Evolutionary conservation across 2,329 filamentous ascomycete species (phyloP).

Genomic region (Penicillium digitatum): DNA sequence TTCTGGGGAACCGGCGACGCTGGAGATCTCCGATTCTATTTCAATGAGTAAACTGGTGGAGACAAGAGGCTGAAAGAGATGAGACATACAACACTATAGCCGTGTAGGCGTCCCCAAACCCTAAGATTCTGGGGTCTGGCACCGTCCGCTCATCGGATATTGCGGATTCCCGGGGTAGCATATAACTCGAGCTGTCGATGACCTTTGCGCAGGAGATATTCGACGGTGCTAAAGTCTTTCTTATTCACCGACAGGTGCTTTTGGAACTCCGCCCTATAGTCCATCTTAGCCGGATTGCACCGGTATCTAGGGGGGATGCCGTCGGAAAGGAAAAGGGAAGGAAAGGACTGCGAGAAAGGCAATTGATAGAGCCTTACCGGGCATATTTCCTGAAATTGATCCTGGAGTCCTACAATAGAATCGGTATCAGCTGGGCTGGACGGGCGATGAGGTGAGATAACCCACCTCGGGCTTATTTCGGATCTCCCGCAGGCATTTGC

Average conservation of each 20-base stretch:
- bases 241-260: conserved; percentile 67
- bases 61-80: not conserved
- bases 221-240: conserved; percentile 80
- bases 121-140: not conserved
- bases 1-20: not conserved
- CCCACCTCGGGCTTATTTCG: conserved; percentile 73
- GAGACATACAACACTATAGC: not conserved
- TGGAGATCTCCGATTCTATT: not conserved
- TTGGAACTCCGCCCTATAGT: conserved; percentile 67
- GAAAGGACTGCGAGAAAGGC: not conserved
- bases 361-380: conserved; percentile 31
- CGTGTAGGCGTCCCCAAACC: no score
- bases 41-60: not conserved
- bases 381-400: conserved; percentile 42
- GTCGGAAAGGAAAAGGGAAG: conserved; percentile 7
- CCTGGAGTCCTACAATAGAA: conserved; percentile 36
- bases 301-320: conserved; percentile 2
- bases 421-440: not conserved
- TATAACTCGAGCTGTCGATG: conserved; percentile 77
- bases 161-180: conserved; percentile 73
- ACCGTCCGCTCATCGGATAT: conserved; percentile 50
- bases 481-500: conserved; percentile 75
- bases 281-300: conserved; percentile 15
- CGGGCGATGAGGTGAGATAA: not conserved
- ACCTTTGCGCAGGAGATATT: conserved; percentile 79